Evolutionary conservation across 73 alveolate genomes (phyloP).

Genomic region (Loxodes magnus): DNA sequence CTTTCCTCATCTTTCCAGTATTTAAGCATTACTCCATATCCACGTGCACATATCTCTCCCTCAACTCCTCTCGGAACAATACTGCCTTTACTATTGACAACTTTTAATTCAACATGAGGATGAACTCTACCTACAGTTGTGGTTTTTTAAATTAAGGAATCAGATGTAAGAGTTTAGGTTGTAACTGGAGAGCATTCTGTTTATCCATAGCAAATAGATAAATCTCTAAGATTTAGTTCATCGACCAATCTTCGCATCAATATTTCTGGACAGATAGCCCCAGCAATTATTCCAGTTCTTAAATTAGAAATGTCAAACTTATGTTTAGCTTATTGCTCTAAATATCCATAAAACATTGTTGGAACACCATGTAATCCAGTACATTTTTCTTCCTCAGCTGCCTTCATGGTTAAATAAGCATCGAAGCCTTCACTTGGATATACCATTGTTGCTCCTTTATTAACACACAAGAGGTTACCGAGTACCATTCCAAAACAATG

Average conservation of each 20-base stretch:
- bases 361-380: constrained; percentile 70
- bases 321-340: constrained; percentile 29
- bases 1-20: constrained; percentile 69
- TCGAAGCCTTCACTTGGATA: constrained; percentile 59
- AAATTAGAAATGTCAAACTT: constrained; percentile 20
- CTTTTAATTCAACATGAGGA: constrained; percentile 25
- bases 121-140: constrained; percentile 42
- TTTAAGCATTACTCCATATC: constrained; percentile 52
- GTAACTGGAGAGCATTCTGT: constrained; percentile 47
- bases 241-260: constrained; percentile 16
- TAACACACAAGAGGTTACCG: constrained; percentile 55
- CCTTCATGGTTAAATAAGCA: constrained; percentile 37
- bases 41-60: constrained; percentile 55
- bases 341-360: constrained; percentile 56
- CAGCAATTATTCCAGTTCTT: constrained; percentile 65
- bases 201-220: constrained; percentile 32
- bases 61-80: constrained; percentile 23
- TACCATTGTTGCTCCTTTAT: constrained; percentile 53
- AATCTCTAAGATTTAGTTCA: constrained; percentile 9
- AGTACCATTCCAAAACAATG: constrained; percentile 83
- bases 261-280: constrained; percentile 55
- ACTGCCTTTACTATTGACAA: constrained; percentile 10
- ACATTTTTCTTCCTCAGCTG: constrained; percentile 29
- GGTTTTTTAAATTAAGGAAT: constrained; percentile 13
- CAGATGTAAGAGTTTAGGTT: constrained; percentile 5